Base-by-base conservation (phyloP, 208 protist genomes). In the Wallacemonas sp. region DNA sequence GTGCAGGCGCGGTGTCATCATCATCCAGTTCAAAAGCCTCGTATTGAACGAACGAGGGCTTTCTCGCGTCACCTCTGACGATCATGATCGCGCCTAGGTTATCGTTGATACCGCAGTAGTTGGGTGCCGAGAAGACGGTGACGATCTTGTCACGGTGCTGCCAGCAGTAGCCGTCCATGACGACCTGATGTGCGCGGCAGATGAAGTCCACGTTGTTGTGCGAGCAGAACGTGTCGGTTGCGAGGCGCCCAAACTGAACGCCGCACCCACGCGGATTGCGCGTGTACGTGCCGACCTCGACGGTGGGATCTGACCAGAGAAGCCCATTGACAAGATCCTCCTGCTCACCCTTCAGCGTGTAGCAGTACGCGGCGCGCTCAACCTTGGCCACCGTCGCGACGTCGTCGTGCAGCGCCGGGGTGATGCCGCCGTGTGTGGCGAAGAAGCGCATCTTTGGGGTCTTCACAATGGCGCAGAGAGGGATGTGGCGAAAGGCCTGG, bases 251-350 rank as follows among this genome's bases (percentile, higher is more conserved):
- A 78, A 99, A 99, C 8, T 96, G 96, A 62, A 97, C 98, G 16
- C 97, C 99, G 39, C 99, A 98, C 49, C 98, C 98, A 55, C 98
- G 90, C 31, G 99, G 97, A 67, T 99, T 99, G 44, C 97, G 94
- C 28, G 82, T 78, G 88, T 94, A 99, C 14, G 92, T 67, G 29
- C 33, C 92, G 68, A 54, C 89, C 68, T 70, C 89, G 77, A 54
- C 97, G 10, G 64, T 89, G 25, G 99, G 98, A 79, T 99, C 98
- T 3, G 96, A 97, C 98, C 98, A 99, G 7, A 99, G 78, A 16
- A 99, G 81, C 46, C 99, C 99, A 71, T 98, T 98, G 10, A 99
- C 78, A 28, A 99, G 76, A 31, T 98, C 92, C 44, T 83, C 94
- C 67, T 99, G 93, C 3, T 97, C 92, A 2, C 98, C 92, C 50